A percentile compares a stretch with the other conserved stretches of the same genome.
phyloP scores from a whole-genome alignment of 2,329 filamentous ascomycete genomes.

The Microsporum audouinii region DNA sequence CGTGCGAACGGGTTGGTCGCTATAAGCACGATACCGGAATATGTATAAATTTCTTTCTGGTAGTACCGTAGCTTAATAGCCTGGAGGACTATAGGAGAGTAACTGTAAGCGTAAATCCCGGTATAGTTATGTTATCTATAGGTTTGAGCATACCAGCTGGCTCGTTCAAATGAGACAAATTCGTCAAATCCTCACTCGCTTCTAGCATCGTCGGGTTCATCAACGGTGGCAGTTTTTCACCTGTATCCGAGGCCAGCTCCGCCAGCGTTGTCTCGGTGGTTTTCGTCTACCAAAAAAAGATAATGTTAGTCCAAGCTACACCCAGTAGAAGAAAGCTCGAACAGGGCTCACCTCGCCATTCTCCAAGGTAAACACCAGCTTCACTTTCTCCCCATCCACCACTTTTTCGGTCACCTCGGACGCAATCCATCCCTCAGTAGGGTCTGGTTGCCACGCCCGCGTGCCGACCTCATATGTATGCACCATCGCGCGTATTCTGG shows the following conservation, averaged over 20 bases:
- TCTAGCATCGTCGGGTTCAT: constrained; percentile 99
- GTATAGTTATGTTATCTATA: constrained; percentile 7
- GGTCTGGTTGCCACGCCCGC: constrained; percentile 95
- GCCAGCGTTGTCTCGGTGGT: constrained; percentile 64
- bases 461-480: constrained; percentile 94
- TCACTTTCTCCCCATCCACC: constrained; percentile 73
- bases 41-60: constrained; percentile 99
- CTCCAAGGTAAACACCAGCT: constrained; percentile 74
- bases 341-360: constrained; percentile 67
- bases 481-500: constrained; percentile 51
- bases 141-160: constrained; percentile 61
- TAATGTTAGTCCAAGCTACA: constrained; percentile 7
- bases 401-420: constrained; percentile 85
- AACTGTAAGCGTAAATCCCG: constrained; percentile 6
- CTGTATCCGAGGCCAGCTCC: constrained; percentile 64
- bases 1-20: constrained; percentile 96
- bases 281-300: constrained; percentile 50
- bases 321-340: constrained; percentile 1
- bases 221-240: constrained; percentile 71
- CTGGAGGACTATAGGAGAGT: constrained; percentile 63
- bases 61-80: constrained; percentile 93
- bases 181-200: constrained; percentile 95
- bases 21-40: constrained; percentile 96
- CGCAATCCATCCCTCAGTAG: constrained; percentile 91
- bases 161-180: constrained; percentile 94